Base-by-base conservation (phyloP, 202 grass and related monocot species). In the Saccharum hybrid region DNA sequence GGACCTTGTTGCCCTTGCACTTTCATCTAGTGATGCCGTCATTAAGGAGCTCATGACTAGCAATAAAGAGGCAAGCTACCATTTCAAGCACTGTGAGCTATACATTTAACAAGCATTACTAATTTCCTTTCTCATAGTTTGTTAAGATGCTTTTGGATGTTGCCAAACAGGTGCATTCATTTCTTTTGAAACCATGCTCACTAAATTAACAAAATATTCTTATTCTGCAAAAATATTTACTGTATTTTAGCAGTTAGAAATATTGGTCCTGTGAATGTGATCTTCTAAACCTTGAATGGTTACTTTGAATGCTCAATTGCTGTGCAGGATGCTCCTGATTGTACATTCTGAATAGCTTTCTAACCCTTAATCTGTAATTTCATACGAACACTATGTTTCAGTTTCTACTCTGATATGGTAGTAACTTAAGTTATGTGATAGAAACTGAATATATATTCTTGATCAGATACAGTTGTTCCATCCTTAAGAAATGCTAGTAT, bases 21-120 rank as follows among this genome's bases (percentile, higher is more conserved):
- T 82, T 78, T 86, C 90, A 75, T 91, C 90, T 45, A 93, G 88
- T 72, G 45, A 82, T 42, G 39, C 73, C 19, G 90, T 94, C 77
- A 87, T 97, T 70, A 60, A 75, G 67, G 64, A 97, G 74, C 83
- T 97, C 66, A 89, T 91, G 52, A 82, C 68, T 72, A 77, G 57
- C 67, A 90, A 86, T 80, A 94, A 93, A 88, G 92, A 94, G 95
- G 94, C 83, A 91, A 93, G 94, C 88, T 81, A 89, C 51, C 74
- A 54, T 92, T 82, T 92, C 46, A 7, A 72, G 68, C 71, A 81
- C 61, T 84, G 13, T 67, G 63, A 77, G 15, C 64, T 71, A 48
- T 79, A 54, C 31, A 87, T 56, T 74, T 72, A 49, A 7, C n/a
- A 62, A 34, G 3, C 38, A 51, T 74, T 39, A 6, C 4, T 10